Evolutionary conservation across 2,329 filamentous ascomycete genomes (phyloP), one percentile per base, ranked within the genome.

Genomic region (Fusarium nygamai): DNA sequence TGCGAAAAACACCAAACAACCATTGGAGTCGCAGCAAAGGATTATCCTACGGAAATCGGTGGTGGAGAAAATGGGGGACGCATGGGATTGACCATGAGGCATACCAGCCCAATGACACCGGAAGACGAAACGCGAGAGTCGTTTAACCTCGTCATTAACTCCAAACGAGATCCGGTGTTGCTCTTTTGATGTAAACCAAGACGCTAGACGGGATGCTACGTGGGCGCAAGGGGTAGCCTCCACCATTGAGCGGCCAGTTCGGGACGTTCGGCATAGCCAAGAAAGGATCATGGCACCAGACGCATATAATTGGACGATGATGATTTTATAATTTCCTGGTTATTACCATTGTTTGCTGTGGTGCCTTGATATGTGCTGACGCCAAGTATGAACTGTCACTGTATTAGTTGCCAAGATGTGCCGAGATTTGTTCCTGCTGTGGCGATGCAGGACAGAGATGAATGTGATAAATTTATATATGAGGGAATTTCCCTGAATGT

Each of bases 1-100:
- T 53, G 3, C 20, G 66, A 6, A 65, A 50, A 11, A 6, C 39
- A 13, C 66, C 67, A 8, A 56, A 70, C 1, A 70, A 70, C 20
- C 60, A 70, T 3, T 70, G 67, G 67, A 29, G 50, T 6, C 5
- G 17, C 6, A 44, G 5, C 5, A 60, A 53, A 5, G 66, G 67
- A 4, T 0, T n/a, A 4, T 70, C 66, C 1, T 70, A 70, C 4
- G 67, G 67, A 16, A 20, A 34, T 12, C 60, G 67, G 0, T 70
- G 67, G 67, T 70, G 67, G 67, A 20, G 31, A 8, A 70, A 41
- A 70, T 70, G 67, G 67, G 67, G 67, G 4, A 70, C 67, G 0
- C 27, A 46, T 4, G 44, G 29, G 2, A 20, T 70, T 11, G 47
- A 66, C 12, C 27, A 34, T 5, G 53, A 69, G 19, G 67, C 51